Percentiles rank a stretch among this genome's conserved stretches.
Evolutionary conservation across 805 yeast species (phyloP).

Genomic region (Lachancea kluyveri): DNA sequence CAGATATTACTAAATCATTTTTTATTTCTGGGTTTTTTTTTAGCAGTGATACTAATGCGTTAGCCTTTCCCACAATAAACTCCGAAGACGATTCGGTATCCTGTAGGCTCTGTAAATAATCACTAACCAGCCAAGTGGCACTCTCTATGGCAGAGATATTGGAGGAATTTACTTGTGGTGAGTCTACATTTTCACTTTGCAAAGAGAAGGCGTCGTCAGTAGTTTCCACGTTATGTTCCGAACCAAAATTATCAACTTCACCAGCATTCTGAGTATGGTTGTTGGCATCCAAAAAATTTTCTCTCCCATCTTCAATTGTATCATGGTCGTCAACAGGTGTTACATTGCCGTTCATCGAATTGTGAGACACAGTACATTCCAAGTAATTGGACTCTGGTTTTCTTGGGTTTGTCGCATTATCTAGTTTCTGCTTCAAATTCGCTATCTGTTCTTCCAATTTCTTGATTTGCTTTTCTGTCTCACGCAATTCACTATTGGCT

Average conservation of each 20-base stretch:
- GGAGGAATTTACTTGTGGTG: no score
- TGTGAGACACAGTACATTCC: no score
- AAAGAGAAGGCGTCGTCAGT: conserved; percentile 2
- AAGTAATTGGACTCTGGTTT: no score
- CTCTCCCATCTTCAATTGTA: no score
- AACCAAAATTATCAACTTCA: no score
- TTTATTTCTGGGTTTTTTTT: conserved; percentile 53
- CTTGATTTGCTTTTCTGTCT: conserved; percentile 25
- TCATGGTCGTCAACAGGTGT: no score
- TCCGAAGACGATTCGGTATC: conserved; percentile 21
- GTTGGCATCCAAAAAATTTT: no score
- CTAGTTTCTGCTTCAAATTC: conserved; percentile 21
- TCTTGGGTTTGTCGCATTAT: conserved; percentile 12
- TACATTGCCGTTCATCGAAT: no score
- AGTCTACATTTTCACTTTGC: no score
- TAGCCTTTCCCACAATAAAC: conserved; percentile 46
- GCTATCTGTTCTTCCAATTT: conserved; percentile 22
- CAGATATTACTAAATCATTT: conserved; percentile 55
- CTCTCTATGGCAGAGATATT: no score
- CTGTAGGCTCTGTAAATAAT: conserved; percentile 30
- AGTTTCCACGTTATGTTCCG: no score
- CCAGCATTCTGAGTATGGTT: no score
- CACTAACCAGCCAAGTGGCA: conserved; percentile 33
- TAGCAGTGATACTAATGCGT: conserved; percentile 55
- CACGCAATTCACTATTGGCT: conserved; percentile 29